phyloP scores from a whole-genome alignment of 148 eudicot genomes.

The Rhododendron ferrugineum region DNA sequence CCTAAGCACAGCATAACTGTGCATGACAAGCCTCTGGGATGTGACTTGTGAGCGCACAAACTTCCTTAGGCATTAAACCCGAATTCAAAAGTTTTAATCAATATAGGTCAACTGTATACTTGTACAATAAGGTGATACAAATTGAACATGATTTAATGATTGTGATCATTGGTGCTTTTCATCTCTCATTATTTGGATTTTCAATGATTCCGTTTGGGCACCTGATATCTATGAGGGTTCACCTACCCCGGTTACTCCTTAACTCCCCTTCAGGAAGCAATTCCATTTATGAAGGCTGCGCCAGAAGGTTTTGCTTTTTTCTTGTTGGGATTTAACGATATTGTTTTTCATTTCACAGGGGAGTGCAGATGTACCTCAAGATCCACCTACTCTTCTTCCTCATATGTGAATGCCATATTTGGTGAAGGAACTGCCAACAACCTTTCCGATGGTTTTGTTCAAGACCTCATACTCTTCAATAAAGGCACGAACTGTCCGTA shows the following conservation, averaged over 20 bases:
- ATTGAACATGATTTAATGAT: not conserved
- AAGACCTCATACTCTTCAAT: not conserved
- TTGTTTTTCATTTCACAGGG: slow-evolving; percentile 33
- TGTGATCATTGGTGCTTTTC: not conserved
- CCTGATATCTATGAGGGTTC: too few relatives aligned
- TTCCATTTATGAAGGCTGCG: not conserved
- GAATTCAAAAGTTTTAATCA: not conserved
- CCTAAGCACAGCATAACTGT: not conserved
- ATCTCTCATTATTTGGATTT: not conserved
- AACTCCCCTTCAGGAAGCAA: too few relatives aligned
- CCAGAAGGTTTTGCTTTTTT: not conserved
- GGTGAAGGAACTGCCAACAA: not conserved
- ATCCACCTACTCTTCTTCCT: slow-evolving; percentile 61
- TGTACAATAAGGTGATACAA: not conserved
- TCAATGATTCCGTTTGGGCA: not conserved
- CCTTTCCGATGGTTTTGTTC: not conserved
- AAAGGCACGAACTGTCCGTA: not conserved
- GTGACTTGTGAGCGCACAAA: not conserved
- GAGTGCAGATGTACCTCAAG: slow-evolving; percentile 55
- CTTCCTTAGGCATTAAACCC: not conserved
- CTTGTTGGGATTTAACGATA: not conserved
- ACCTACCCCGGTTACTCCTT: too few relatives aligned
- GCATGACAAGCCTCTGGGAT: not conserved
- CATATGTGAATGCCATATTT: slow-evolving; percentile 24
- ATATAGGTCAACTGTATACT: not conserved